These are phyloP conservation scores for Cercospora citrullina DNA, from an alignment of 2,329 filamentous ascomycete genomes.

Conservation along the genomic window DNA sequence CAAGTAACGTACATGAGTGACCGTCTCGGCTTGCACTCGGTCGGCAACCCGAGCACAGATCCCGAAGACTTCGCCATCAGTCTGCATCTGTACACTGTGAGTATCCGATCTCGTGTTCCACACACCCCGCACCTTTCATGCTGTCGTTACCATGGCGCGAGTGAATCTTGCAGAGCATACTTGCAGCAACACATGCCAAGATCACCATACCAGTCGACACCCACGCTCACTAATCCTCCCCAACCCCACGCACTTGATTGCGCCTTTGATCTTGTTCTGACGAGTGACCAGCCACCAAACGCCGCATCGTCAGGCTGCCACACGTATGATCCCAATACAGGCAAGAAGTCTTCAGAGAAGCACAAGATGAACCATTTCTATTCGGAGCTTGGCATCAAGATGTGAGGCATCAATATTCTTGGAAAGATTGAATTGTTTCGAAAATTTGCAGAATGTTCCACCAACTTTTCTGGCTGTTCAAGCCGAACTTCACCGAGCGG, in stretches of 20 bases:
- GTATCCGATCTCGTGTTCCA: conserved; percentile 32
- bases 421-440: background rate
- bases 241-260: background rate
- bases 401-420: conserved; percentile 13
- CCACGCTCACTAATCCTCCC: background rate
- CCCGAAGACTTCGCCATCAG: conserved; percentile 73
- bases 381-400: conserved; percentile 54
- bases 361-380: conserved; percentile 65
- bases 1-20: conserved; percentile 90
- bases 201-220: background rate
- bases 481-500: background rate
- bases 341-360: conserved; percentile 68
- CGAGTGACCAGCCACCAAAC: conserved; percentile 68
- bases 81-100: conserved; percentile 62
- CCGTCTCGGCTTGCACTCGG: conserved; percentile 78
- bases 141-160: background rate
- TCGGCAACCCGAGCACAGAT: conserved; percentile 67
- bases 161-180: background rate
- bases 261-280: background rate
- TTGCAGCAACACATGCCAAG: background rate
- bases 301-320: conserved; percentile 79
- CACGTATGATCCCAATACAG: conserved; percentile 76
- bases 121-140: background rate
- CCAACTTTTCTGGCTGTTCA: too few species aligned
- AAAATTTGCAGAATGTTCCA: too few species aligned